Percentiles rank a stretch among this genome's conserved stretches.
Evolutionary conservation across 2,329 filamentous ascomycete species (phyloP).

Genomic region (Akanthomyces uredinophilus): DNA sequence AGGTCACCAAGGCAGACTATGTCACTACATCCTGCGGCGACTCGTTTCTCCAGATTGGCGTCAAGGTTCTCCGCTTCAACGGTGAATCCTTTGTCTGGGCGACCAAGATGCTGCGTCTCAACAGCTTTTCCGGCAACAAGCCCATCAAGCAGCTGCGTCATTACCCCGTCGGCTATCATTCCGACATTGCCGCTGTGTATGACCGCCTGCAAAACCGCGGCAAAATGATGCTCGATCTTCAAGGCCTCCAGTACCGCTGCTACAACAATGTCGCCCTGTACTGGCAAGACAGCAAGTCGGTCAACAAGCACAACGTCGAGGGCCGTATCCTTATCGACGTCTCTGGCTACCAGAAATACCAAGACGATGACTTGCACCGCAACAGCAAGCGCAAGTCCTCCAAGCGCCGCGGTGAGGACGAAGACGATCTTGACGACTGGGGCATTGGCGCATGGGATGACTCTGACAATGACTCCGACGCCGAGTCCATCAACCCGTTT

Average conservation of each 20-base stretch:
- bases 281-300: constrained; percentile 14
- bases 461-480: neutral
- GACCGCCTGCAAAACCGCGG: constrained; percentile 30
- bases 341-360: constrained; percentile 38
- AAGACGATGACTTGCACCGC: constrained; percentile 18
- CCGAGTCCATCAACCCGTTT: constrained; percentile 3
- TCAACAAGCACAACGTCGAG: constrained; percentile 34
- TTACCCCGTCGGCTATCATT: constrained; percentile 33
- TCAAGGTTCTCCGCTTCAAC: constrained; percentile 34
- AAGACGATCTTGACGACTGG: constrained; percentile 12
- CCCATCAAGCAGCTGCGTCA: constrained; percentile 35
- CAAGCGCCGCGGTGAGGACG: constrained; percentile 7
- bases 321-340: constrained; percentile 37
- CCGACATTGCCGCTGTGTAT: constrained; percentile 26
- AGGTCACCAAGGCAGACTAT: constrained; percentile 32
- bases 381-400: constrained; percentile 26
- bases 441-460: constrained; percentile 13
- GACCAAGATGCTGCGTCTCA: constrained; percentile 27
- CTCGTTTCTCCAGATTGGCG: constrained; percentile 24
- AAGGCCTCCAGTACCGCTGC: constrained; percentile 35
- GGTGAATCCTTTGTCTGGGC: constrained; percentile 39
- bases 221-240: constrained; percentile 36
- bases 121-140: constrained; percentile 34
- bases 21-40: constrained; percentile 11
- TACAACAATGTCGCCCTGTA: constrained; percentile 38